Percentiles rank a stretch among this genome's conserved stretches.
These are phyloP conservation scores for Pichia ethanolica DNA, from an alignment of 805 yeast species.

Conservation along the genomic window DNA sequence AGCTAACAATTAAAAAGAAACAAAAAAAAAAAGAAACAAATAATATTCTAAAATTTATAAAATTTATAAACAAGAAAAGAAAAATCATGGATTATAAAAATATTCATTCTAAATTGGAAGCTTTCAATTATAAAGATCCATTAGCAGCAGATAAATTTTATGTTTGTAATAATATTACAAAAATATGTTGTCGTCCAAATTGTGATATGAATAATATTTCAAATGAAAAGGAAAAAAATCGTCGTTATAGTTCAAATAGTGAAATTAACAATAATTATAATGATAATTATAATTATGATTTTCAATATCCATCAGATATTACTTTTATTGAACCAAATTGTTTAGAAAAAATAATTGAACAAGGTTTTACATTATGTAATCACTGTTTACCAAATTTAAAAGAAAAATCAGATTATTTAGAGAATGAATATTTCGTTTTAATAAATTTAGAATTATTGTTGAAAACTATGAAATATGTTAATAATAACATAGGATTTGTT, in stretches of 20 bases:
- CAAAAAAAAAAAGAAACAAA: too few relatives aligned
- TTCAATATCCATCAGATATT: too few relatives aligned
- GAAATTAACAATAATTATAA: constrained; percentile 27
- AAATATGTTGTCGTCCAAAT: constrained; percentile 58
- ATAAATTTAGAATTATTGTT: constrained; percentile 40
- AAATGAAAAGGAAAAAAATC: too few relatives aligned
- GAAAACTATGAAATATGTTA: constrained; percentile 47
- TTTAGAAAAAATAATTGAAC: constrained; percentile 33
- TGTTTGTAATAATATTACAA: constrained; percentile 39
- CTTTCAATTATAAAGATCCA: constrained; percentile 60
- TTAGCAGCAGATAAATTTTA: constrained; percentile 53
- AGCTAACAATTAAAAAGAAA: too few relatives aligned
- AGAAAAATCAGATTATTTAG: constrained; percentile 13
- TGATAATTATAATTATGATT: not conserved
- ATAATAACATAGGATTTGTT: constrained; percentile 50
- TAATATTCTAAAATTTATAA: too few relatives aligned
- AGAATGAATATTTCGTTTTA: constrained; percentile 27
- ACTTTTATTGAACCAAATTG: constrained; percentile 13
- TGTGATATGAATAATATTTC: constrained; percentile 44
- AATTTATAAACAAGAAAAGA: too few relatives aligned
- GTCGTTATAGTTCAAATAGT: too few relatives aligned
- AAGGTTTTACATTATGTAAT: constrained; percentile 46
- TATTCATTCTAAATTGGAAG: constrained; percentile 48
- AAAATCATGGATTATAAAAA: constrained; percentile 15
- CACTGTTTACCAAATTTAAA: constrained; percentile 44